Percentiles rank a stretch among this genome's conserved stretches.
Conservation (phyloP, 768 basidiomycete species). For the Hemileccinum rubropunctum region DNA sequence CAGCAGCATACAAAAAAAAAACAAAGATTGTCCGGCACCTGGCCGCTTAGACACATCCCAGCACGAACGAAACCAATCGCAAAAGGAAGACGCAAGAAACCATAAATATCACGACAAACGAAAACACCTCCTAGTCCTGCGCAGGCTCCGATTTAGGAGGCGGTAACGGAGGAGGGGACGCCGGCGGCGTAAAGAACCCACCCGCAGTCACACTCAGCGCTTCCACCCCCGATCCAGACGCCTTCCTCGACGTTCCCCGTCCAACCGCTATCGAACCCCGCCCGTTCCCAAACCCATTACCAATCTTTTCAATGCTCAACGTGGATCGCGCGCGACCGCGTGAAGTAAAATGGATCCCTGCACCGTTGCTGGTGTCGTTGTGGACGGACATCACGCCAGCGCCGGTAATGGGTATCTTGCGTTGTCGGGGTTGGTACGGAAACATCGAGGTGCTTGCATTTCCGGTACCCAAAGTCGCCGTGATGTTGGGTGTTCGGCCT, state of each 20-base stretch:
- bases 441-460: constrained; percentile 5
- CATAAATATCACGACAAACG: too few species aligned
- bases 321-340: constrained; percentile 51
- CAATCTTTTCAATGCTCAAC: constrained; percentile 58
- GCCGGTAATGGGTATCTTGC: constrained; percentile 29
- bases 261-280: constrained; percentile 67
- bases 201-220: constrained; percentile 71
- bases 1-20: background rate
- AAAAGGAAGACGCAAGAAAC: too few species aligned
- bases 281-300: constrained; percentile 31
- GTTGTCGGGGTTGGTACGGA: constrained; percentile 42
- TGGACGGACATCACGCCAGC: constrained; percentile 35
- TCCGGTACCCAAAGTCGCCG: constrained; percentile 27
- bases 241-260: constrained; percentile 57
- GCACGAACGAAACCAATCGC: too few species aligned
- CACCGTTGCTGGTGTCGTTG: constrained; percentile 22
- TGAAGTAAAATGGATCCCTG: constrained; percentile 30
- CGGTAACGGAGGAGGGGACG: constrained; percentile 22
- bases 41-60: too few species aligned
- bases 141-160: constrained; percentile 6
- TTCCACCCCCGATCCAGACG: constrained; percentile 71
- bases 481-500: constrained; percentile 8
- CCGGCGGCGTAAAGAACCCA: constrained; percentile 71
- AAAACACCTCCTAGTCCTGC: too few species aligned
- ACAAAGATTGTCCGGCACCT: background rate